Evolutionary conservation across 495 filamentous ascomycete species (phyloP).

Genomic region (Xylaria acuta): DNA sequence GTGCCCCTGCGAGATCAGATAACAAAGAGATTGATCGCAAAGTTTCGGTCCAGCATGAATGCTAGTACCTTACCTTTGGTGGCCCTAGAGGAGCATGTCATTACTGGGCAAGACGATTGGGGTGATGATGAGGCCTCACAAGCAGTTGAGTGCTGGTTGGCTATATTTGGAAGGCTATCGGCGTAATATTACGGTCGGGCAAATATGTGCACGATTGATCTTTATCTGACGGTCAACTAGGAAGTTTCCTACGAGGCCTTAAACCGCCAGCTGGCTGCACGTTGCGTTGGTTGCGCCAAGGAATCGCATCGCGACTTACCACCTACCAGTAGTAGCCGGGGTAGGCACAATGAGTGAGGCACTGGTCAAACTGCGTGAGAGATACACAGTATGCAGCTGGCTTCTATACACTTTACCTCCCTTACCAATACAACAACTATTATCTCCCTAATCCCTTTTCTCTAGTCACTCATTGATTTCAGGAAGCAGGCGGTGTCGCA

Average conservation of each 20-base stretch:
- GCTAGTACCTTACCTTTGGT: slow-evolving; percentile 33
- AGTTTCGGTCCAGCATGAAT: slow-evolving; percentile 39
- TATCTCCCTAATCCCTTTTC: background rate
- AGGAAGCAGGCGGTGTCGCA: background rate
- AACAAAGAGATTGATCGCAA: slow-evolving; percentile 43
- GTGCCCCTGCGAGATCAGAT: slow-evolving; percentile 50
- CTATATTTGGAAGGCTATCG: slow-evolving; percentile 44
- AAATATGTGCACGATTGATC: background rate
- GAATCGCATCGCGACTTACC: background rate
- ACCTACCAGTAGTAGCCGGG: background rate
- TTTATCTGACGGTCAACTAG: background rate
- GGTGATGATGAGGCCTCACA: slow-evolving; percentile 45
- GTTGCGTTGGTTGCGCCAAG: too few species aligned
- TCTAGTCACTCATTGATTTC: background rate
- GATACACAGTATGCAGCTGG: background rate
- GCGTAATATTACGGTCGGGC: background rate
- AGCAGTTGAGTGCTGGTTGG: slow-evolving; percentile 54
- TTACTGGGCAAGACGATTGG: slow-evolving; percentile 56
- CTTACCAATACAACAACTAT: background rate
- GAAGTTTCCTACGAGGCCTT: background rate
- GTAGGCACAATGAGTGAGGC: background rate
- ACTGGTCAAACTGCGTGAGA: background rate
- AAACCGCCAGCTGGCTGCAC: too few species aligned
- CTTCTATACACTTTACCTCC: background rate
- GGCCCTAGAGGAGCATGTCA: slow-evolving; percentile 41